Conservation (phyloP, 305 asterid genomes). For the Plantago lanceolata region DNA sequence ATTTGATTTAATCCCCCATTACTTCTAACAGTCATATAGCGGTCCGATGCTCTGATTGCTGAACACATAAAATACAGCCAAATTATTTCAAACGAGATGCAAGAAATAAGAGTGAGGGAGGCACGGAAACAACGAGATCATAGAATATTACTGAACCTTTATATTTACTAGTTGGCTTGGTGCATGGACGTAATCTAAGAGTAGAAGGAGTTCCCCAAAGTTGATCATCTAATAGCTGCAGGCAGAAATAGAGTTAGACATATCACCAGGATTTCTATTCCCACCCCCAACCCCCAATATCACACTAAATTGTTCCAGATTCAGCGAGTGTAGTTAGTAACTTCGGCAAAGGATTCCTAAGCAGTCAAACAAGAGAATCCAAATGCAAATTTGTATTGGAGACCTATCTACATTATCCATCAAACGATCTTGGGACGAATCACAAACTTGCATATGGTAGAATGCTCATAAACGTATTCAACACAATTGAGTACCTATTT, state of each 20-base stretch:
- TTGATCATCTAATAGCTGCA: conserved; percentile 45
- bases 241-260: conserved; percentile 15
- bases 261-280: conserved; percentile 13
- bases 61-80: conserved; percentile 28
- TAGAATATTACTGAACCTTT: conserved; percentile 45
- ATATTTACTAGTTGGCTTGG: conserved; percentile 61
- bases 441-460: no score
- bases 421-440: background rate
- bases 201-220: conserved; percentile 64
- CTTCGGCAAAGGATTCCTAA: background rate
- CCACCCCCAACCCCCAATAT: conserved; percentile 13
- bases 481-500: no score
- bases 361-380: background rate
- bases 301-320: conserved; percentile 10
- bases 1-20: conserved; percentile 96
- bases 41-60: conserved; percentile 53
- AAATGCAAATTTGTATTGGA: background rate
- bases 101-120: background rate
- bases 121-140: conserved; percentile 18
- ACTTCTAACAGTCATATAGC: conserved; percentile 76
- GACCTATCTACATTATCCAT: background rate
- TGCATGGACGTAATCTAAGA: conserved; percentile 59
- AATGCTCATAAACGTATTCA: no score
- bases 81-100: conserved; percentile 19
- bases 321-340: background rate